Evolutionary conservation across 768 basidiomycete genomes (phyloP).

Genomic region (Austroboletus eburneus): DNA sequence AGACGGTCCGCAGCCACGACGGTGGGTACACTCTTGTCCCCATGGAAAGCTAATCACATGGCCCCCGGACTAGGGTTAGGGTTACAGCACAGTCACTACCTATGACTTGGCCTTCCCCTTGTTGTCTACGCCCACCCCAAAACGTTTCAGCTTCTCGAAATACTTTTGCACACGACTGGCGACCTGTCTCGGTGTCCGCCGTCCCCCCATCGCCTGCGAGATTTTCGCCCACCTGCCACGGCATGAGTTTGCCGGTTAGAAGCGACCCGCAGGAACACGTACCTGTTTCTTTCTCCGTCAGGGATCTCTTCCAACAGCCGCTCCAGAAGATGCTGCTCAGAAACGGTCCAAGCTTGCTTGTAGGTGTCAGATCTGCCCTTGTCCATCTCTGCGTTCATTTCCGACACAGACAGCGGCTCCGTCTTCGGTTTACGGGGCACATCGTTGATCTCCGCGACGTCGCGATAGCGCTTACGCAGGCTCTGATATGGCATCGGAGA

Average conservation of each 20-base stretch:
- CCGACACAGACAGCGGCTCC: slow-evolving; percentile 13
- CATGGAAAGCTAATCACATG: slow-evolving; percentile 1
- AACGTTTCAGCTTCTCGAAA: slow-evolving; percentile 77
- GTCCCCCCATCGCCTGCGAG: slow-evolving; percentile 75
- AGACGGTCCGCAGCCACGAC: no score
- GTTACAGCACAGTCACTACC: slow-evolving; percentile 16
- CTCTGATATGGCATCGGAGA: slow-evolving; percentile 13
- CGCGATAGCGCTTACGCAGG: slow-evolving; percentile 28
- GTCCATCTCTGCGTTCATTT: slow-evolving; percentile 19
- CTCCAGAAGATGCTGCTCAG: slow-evolving; percentile 75
- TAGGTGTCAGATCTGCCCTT: slow-evolving; percentile 56
- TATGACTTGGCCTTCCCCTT: slow-evolving; percentile 23
- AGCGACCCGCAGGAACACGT: slow-evolving; percentile 15
- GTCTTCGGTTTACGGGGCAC: slow-evolving; percentile 11
- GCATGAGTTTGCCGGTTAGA: slow-evolving; percentile 9
- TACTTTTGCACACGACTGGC: slow-evolving; percentile 88
- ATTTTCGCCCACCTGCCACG: slow-evolving; percentile 70
- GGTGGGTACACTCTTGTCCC: no score
- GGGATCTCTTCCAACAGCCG: slow-evolving; percentile 72
- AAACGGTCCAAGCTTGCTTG: slow-evolving; percentile 74
- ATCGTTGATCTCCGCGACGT: slow-evolving; percentile 16
- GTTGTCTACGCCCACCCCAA: slow-evolving; percentile 48
- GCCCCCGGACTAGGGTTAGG: slow-evolving; percentile 21
- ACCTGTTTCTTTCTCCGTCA: slow-evolving; percentile 73
- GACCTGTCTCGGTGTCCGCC: slow-evolving; percentile 77